Base-by-base conservation (phyloP, 148 eudicot species). In the Rhododendron vialii region DNA sequence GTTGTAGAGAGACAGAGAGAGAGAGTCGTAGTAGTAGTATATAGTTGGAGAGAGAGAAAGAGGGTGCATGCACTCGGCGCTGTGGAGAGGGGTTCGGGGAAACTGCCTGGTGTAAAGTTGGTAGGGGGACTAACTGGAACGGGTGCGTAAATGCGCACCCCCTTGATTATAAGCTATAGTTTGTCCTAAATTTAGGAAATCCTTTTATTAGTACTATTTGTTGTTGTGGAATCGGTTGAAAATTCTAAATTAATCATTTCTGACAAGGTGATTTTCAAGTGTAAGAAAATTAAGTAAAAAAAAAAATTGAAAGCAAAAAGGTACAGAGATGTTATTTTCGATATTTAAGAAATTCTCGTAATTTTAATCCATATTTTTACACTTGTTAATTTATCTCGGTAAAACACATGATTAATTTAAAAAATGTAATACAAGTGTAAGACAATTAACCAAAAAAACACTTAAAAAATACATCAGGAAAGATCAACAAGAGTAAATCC, bases 61-160 rank as follows among this genome's bases (percentile, higher is more conserved):
- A 20, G 35, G 86, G 87, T 88, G 87, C 87, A 85, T 88, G 89
- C 67, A 85, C 85, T 85, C 22, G 81, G 48, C 75, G 47, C 51
- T 7, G 59, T 4, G 24, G 53, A 45, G 57, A 81, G 88, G 26
- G 82, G 88, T 89, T 89, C 91, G 71, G 30, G 87, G 93, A 91
- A 91, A 82, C 85, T 88, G 82, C 89, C 79, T 86, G 10, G 43
- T 86, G 91, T 90, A 90, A 91, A 87, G 93, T 84, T 80, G 90
- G 89, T 87, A 43, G 91, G 90, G 89, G 88, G 36, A 38, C 48
- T 71, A 74, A 81, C 84, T 17, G 38, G 55, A 71, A 80, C 81
- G 67, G 63, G 81, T 84, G 84, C 63, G 69, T 35, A 86, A 81
- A 73, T 89, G 87, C 86, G 88, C 88, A 83, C 88, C 90, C 82